Evolutionary conservation across 2,329 filamentous ascomycete genomes (phyloP).

Genomic region (Xylariales sp.): DNA sequence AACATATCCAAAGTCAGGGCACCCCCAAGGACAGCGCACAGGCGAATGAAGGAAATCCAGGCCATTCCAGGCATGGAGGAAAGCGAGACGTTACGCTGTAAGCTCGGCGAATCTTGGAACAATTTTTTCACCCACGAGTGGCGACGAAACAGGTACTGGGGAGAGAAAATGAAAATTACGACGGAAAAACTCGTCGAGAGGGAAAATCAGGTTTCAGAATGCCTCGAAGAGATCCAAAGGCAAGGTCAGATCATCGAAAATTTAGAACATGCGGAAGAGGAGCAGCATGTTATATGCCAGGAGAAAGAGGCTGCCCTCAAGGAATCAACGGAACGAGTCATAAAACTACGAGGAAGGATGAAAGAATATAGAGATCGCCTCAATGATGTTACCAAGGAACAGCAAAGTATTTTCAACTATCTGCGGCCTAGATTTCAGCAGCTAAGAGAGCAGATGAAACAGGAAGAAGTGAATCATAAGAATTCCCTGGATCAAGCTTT

Average conservation of each 20-base stretch:
- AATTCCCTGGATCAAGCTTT: slow-evolving; percentile 48
- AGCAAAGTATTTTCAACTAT: slow-evolving; percentile 57
- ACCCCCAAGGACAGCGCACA: neutral
- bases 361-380: slow-evolving; percentile 53
- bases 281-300: slow-evolving; percentile 45
- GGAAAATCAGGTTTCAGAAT: slow-evolving; percentile 31
- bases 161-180: slow-evolving; percentile 36
- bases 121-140: slow-evolving; percentile 37
- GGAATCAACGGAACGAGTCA: slow-evolving; percentile 38
- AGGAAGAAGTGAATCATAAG: slow-evolving; percentile 50
- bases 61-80: slow-evolving; percentile 35
- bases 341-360: slow-evolving; percentile 52
- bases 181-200: slow-evolving; percentile 36
- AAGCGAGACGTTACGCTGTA: slow-evolving; percentile 28
- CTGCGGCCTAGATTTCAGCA: slow-evolving; percentile 51
- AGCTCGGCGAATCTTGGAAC: slow-evolving; percentile 42
- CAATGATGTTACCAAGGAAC: slow-evolving; percentile 60
- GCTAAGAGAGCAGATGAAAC: slow-evolving; percentile 51
- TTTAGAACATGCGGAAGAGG: slow-evolving; percentile 46
- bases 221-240: slow-evolving; percentile 23
- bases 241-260: slow-evolving; percentile 39
- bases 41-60: slow-evolving; percentile 2
- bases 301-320: slow-evolving; percentile 43
- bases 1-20: slow-evolving; percentile 43
- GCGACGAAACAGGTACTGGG: slow-evolving; percentile 37